Percentiles rank a stretch among this genome's conserved stretches.
Evolutionary conservation across 176 grass and related monocot species (phyloP).

Genomic region (Rhynchospora tenuis): DNA sequence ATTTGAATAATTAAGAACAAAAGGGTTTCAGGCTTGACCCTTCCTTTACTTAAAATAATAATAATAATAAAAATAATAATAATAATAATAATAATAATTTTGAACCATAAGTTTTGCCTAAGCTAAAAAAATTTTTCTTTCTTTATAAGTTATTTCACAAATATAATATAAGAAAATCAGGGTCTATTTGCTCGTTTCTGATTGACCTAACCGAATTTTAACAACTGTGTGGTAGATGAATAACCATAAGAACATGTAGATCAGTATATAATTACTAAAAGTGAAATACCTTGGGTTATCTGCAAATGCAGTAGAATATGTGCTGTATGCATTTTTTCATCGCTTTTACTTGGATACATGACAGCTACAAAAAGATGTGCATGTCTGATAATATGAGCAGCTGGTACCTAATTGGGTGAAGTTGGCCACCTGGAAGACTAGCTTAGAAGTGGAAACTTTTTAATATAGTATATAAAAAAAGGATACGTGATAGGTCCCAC

Average conservation of each 20-base stretch:
- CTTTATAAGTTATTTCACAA: not conserved
- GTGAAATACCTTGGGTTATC: not conserved
- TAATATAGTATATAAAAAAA: conserved; percentile 18
- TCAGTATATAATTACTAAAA: not conserved
- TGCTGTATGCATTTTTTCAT: not conserved
- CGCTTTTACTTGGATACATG: not conserved
- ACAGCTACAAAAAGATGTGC: not conserved
- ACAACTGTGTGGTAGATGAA: not conserved
- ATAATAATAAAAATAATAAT: not conserved
- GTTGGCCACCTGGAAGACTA: not conserved
- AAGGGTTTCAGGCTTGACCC: not conserved
- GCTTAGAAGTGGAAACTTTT: not conserved
- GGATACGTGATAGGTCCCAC: conserved; percentile 93
- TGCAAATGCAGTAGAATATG: not conserved
- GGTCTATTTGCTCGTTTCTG: not conserved
- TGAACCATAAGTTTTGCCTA: not conserved
- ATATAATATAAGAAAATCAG: not conserved
- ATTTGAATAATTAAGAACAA: not conserved
- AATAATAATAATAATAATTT: not conserved
- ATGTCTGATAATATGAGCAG: not conserved
- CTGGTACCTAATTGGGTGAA: not conserved
- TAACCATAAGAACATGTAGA: not conserved
- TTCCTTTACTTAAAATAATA: not conserved
- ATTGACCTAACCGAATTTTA: not conserved
- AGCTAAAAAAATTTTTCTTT: not conserved